phyloP scores from a whole-genome alignment of 495 filamentous ascomycete species.

The Usnea hakonensis region DNA sequence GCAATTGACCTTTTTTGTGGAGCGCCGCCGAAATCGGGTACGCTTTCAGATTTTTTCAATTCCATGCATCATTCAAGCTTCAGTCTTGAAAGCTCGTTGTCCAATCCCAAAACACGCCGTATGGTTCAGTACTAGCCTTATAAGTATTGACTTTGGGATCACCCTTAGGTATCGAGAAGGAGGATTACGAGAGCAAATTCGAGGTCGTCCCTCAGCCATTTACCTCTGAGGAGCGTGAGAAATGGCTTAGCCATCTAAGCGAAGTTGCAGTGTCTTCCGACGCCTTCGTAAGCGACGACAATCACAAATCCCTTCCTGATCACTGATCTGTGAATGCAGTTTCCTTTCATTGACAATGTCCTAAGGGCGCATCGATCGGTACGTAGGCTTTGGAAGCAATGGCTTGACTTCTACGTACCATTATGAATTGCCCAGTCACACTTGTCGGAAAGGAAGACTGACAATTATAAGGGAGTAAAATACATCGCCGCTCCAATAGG shows the following conservation, averaged over 20 bases:
- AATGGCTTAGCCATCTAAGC: slow-evolving; percentile 71
- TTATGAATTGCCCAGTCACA: not conserved
- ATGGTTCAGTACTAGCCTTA: too few relatives aligned
- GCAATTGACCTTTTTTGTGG: slow-evolving; percentile 93
- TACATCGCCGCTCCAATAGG: slow-evolving; percentile 90
- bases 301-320: not conserved
- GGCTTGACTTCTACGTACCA: not conserved
- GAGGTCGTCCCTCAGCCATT: slow-evolving; percentile 83
- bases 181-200: slow-evolving; percentile 80
- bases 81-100: too few relatives aligned
- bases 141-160: not conserved
- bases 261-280: slow-evolving; percentile 86
- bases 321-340: slow-evolving; percentile 26
- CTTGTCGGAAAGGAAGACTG: not conserved
- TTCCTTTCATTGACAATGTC: slow-evolving; percentile 97
- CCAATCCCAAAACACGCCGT: too few relatives aligned
- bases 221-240: slow-evolving; percentile 71
- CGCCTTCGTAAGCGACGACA: slow-evolving; percentile 52
- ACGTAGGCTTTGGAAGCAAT: not conserved
- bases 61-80: too few relatives aligned
- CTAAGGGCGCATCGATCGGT: slow-evolving; percentile 57
- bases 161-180: slow-evolving; percentile 48
- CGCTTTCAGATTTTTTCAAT: slow-evolving; percentile 25
- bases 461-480: slow-evolving; percentile 70
- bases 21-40: slow-evolving; percentile 67